Base-by-base conservation (phyloP, 2,329 filamentous ascomycete species). In the Curvularia eragrostidis region DNA sequence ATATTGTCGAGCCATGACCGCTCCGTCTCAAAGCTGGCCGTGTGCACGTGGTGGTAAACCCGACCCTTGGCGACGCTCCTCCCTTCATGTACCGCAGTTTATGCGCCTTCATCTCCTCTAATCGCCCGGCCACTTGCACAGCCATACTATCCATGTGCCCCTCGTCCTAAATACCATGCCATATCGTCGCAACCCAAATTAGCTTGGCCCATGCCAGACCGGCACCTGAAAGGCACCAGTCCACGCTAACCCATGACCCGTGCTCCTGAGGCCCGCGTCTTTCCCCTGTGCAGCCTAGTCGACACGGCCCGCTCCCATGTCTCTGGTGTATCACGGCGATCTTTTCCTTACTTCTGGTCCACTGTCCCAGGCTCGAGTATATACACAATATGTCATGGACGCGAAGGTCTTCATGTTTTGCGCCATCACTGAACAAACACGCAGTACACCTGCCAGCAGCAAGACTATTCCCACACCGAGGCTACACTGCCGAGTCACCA, bases 261-360 rank as follows among this genome's bases (percentile, higher is more conserved):
- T 24, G 50, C 54, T 38, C 54, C 28, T 23, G 3, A 32, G 44
- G 32, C 34, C 26, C 44, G 30, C 39, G 34, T 18, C 52, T 41
- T 54, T 55, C n/a, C 56, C 52, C 13, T 15, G 19, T 51, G 13
- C 38, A 34, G 36, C 49, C 53, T 59, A 59, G 53, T 21, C 34
- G 19, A 48, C 32, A 36, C 56, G 56, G 56, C 52, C 56, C 56
- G 56, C 43, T 48, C 56, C 56, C 46, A 24, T 23, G 50, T 30
- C 38, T 44, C 53, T 24, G 42, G 21, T 50, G 44, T 52, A 15
- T 44, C 30, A 39, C 55, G 49, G 36, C 38, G 44, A 54, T 54
- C 50, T 46, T 32, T 15, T 46, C 13, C 26, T 34, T 32, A 9
- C 23, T 23, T 46, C 50, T 43, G 55, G 46, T 58, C 44, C 47